These are phyloP conservation scores for Xylaria nigripes DNA, from an alignment of 495 filamentous ascomycete genomes.

Conservation along the genomic window DNA sequence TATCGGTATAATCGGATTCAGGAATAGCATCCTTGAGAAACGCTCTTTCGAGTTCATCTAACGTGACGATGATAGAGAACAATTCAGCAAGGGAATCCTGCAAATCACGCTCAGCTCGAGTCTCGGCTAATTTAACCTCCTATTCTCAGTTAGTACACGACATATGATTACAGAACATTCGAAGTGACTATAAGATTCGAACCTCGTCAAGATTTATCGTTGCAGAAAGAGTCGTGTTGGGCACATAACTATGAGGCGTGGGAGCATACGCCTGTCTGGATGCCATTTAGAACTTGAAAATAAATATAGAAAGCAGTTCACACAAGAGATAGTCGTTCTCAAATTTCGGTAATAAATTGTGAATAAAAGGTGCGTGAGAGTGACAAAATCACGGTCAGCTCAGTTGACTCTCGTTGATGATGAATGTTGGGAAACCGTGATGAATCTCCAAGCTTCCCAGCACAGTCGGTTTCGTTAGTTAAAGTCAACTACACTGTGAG, in stretches of 20 bases:
- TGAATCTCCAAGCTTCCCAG: too few species aligned
- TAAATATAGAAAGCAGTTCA: not conserved
- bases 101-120: slow-evolving; percentile 78
- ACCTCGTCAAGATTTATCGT: slow-evolving; percentile 91
- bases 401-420: too few species aligned
- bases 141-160: slow-evolving; percentile 29
- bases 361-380: not conserved
- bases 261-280: slow-evolving; percentile 66
- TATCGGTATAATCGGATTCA: slow-evolving; percentile 89
- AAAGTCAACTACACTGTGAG: too few species aligned
- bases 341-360: too few species aligned
- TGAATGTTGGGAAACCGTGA: too few species aligned
- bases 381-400: too few species aligned
- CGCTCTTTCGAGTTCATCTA: slow-evolving; percentile 93
- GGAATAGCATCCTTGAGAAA: slow-evolving; percentile 93
- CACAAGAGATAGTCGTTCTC: not conserved
- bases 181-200: slow-evolving; percentile 14
- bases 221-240: slow-evolving; percentile 67
- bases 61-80: slow-evolving; percentile 91
- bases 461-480: too few species aligned
- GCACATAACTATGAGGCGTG: slow-evolving; percentile 83
- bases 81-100: slow-evolving; percentile 95
- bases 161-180: not conserved
- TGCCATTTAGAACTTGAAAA: slow-evolving; percentile 27
- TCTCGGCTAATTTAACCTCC: slow-evolving; percentile 89